These are phyloP conservation scores for Cicer cuneatum DNA, from an alignment of 306 rosid genomes.

Conservation along the genomic window DNA sequence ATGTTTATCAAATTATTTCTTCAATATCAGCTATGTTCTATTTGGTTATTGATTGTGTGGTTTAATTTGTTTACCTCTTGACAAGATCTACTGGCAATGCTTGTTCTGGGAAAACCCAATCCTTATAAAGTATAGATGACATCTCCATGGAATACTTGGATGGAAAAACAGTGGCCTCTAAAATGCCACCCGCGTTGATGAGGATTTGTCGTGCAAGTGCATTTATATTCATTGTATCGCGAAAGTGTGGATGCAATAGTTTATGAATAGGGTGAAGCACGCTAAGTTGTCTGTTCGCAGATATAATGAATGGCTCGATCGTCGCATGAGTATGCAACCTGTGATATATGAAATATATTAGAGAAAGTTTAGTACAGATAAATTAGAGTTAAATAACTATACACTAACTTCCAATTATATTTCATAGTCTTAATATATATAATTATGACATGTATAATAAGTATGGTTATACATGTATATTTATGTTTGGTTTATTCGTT, in stretches of 20 bases:
- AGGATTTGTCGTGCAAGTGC: conserved; percentile 73
- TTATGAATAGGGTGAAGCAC: conserved; percentile 84
- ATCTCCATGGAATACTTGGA: conserved; percentile 69
- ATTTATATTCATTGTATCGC: conserved; percentile 85
- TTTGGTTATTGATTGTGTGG: conserved; percentile 8
- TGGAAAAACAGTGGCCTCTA: conserved; percentile 70
- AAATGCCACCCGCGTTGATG: conserved; percentile 67
- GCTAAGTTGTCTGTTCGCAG: conserved; percentile 77
- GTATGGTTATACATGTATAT: no score
- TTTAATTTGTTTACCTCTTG: conserved; percentile 60
- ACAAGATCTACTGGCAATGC: conserved; percentile 77
- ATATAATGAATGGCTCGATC: conserved; percentile 84
- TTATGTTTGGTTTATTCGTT: no score
- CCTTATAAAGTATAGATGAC: conserved; percentile 70
- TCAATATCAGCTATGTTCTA: no score
- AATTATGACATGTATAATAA: no score
- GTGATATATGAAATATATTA: conserved; percentile 13
- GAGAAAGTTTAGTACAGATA: not conserved
- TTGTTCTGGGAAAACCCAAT: conserved; percentile 77
- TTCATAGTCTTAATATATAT: no score
- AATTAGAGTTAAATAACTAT: not conserved
- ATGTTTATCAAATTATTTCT: no score
- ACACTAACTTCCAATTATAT: not conserved
- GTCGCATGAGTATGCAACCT: conserved; percentile 86
- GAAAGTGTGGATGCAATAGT: conserved; percentile 76